Evolutionary conservation across 2,329 filamentous ascomycete species (phyloP), one percentile per base, ranked within the genome.

Genomic region (Botryotinia calthae): DNA sequence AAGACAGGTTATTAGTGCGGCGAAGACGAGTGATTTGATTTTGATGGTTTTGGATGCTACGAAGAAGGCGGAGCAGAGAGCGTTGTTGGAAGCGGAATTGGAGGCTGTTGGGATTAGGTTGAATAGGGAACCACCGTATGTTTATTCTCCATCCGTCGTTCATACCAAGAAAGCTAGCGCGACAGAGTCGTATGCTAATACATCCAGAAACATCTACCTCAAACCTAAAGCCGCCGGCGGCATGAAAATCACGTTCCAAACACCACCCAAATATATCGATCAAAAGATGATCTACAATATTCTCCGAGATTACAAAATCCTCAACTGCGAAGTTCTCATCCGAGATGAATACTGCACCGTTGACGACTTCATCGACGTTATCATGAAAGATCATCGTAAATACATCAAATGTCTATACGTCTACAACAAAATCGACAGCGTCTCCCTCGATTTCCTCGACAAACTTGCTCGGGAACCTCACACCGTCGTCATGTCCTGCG

Each of bases 281-380:
- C 95, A 99, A 83, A 98, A 97, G 85, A 97, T 99, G 93, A 87
- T 99, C 74, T 97, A 91, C 86, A 98, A 97, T 85, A 98, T 99
- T 80, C 87, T 99, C 68, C 92, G 94, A 77, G 96, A 99, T 86
- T 99, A 99, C 89, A 98, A 98, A 85, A 94, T 99, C 78, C 89
- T 99, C 74, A 99, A 99, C 85, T 96, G 93, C 83, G 96, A 99
- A 82, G 95, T 99, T 0, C 88, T 99, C 34, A 90, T 99, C 25
- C 92, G 96, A 79, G 96, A 99, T 81, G 96, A 99, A 80, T 90
- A 97, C 81, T 94, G 92, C 58, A 98, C 96, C 1, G 94, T 99
- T 51, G 96, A 99, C 84, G 95, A 99, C 83, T 93, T 99, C 82
- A 99, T 99, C 84, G 96, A 99, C 82, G 94, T 98, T 75, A 98